Conservation (phyloP, 306 rosid species). For the Vigna reflexopilosa region DNA sequence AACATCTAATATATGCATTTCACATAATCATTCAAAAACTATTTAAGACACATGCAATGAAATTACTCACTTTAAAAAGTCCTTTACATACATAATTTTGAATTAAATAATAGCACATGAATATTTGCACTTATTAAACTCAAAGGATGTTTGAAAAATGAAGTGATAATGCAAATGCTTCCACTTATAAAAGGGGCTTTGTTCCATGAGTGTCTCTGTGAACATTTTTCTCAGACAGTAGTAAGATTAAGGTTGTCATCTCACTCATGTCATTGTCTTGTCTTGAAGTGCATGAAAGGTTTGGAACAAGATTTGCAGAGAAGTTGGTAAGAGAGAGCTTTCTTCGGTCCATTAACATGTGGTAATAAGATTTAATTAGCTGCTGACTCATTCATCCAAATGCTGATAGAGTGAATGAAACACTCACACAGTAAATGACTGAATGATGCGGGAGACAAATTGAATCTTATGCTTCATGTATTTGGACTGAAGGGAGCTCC, state of each 20-base stretch:
- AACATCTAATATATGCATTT: no score
- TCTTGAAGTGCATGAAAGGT: no score
- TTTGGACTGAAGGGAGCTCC: slow-evolving; percentile 99
- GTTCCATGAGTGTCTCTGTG: slow-evolving; percentile 19
- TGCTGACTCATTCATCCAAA: slow-evolving; percentile 99
- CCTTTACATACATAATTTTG: neutral
- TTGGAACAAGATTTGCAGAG: no score
- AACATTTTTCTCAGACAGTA: slow-evolving; percentile 16
- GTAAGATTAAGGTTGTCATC: neutral
- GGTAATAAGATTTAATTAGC: slow-evolving; percentile 70
- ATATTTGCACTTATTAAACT: neutral
- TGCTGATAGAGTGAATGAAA: slow-evolving; percentile 51
- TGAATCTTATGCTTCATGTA: slow-evolving; percentile 76
- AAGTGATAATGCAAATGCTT: neutral
- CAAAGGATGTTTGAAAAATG: neutral
- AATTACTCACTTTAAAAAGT: no score
- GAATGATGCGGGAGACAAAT: slow-evolving; percentile 96
- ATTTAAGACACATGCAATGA: no score
- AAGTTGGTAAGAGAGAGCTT: slow-evolving; percentile 78
- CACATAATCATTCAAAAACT: no score
- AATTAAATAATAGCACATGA: neutral
- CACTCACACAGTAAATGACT: slow-evolving; percentile 72
- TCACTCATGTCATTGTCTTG: no score
- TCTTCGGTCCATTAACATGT: slow-evolving; percentile 91
- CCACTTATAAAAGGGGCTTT: slow-evolving; percentile 58